phyloP scores from a whole-genome alignment of 148 eudicot species.

The Talinum fruticosum region DNA sequence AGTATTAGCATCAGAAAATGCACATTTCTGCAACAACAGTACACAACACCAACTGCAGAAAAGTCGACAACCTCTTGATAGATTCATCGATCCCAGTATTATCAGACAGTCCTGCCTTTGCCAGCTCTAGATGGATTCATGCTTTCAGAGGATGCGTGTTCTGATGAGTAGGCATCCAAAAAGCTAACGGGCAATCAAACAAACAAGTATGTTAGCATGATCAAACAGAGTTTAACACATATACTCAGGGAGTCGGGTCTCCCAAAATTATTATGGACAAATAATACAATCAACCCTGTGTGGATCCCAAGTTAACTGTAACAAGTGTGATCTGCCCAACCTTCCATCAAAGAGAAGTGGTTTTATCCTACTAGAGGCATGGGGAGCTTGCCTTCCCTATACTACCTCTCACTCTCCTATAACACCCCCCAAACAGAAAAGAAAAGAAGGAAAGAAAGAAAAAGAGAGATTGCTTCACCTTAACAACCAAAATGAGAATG shows the following conservation, averaged over 20 bases:
- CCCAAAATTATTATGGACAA: neutral
- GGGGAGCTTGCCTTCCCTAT: no score
- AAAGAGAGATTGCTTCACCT: slow-evolving; percentile 8
- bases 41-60: neutral
- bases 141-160: neutral
- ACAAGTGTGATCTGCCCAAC: no score
- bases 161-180: neutral
- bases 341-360: no score
- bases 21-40: neutral
- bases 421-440: no score
- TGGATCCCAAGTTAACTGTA: neutral
- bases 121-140: neutral
- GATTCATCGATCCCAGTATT: no score
- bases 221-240: neutral
- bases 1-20: neutral
- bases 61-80: no score
- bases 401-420: no score
- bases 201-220: neutral
- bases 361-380: no score
- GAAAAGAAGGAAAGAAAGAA: no score
- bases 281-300: no score
- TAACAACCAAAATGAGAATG: neutral
- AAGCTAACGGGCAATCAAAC: neutral
- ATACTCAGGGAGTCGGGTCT: no score
- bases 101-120: neutral